phyloP scores from a whole-genome alignment of 2,329 filamentous ascomycete species.

The Penicillium sp. region DNA sequence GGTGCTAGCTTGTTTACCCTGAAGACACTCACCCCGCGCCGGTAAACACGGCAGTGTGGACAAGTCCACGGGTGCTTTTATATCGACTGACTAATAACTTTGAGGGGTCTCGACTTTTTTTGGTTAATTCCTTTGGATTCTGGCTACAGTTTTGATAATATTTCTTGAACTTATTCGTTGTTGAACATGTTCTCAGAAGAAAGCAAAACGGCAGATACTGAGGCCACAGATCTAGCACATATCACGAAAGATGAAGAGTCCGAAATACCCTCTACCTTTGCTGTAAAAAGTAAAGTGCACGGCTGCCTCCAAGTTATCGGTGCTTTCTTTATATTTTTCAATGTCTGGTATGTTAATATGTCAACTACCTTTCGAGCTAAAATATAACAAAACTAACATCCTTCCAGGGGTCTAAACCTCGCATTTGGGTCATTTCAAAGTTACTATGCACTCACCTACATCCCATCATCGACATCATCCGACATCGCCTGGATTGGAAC shows the following conservation, averaged over 20 bases:
- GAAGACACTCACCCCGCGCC: neutral
- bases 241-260: neutral
- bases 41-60: neutral
- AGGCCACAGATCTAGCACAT: conserved; percentile 1
- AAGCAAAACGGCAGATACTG: neutral
- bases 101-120: neutral
- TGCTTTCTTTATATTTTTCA: conserved; percentile 27
- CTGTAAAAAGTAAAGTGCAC: neutral
- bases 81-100: neutral
- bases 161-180: neutral
- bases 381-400: neutral
- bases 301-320: conserved; percentile 25
- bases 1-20: neutral
- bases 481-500: conserved; percentile 45
- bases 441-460: conserved; percentile 33
- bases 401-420: conserved; percentile 11
- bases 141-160: neutral
- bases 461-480: conserved; percentile 27
- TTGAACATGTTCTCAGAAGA: neutral
- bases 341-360: conserved; percentile 17
- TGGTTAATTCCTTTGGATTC: neutral
- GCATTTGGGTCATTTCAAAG: conserved; percentile 49
- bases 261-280: neutral
- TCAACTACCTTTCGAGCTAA: neutral
- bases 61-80: neutral